Evolutionary conservation across 768 basidiomycete species (phyloP), one percentile per base, ranked within the genome.

Genomic region (Lentinula guzmanii): DNA sequence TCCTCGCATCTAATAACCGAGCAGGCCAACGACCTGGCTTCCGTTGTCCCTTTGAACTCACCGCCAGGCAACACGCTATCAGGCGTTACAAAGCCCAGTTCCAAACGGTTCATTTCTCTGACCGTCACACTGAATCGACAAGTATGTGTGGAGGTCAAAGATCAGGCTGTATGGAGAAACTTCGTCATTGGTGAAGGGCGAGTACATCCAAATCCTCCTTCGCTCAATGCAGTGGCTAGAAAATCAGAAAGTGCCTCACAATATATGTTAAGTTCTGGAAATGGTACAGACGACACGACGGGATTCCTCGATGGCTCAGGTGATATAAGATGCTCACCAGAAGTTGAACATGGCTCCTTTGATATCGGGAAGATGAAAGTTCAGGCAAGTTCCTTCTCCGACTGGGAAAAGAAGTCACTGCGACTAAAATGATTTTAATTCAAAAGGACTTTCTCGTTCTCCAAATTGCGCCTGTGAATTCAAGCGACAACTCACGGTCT

Each of bases 1-100:
- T 69, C 24, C 21, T 50, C 58, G 24, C 58, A 50, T 39, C 45
- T 59, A 9, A 16, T 37, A 50, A 24, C 46, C 6, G 58, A 59
- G 28, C 55, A 56, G 24, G 37, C 42, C 7, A 35, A 55, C 16
- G 37, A 55, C 8, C 16, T 33, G 15, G 24, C 35, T 16, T 39
- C 35, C 15, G 53, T 41, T 18, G 10, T 41, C n/a, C n/a, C 53
- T 0, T 18, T 55, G 18, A 55, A 33, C 8, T 39, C 55, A 21
- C 41, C 55, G 21, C 41, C 55, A 43, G 41, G 28, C 21, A 6
- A 35, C 2, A 15, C 37, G 8, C 28, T 33, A 43, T 4, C 37
- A 8, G 24, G 21, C 4, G 8, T 11, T 3, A 11, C 6, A 6
- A 56, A 37, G 8, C 8, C 8, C 13, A 28, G 45, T 15, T 42